These are phyloP conservation scores for Claviceps pazoutovae DNA, from an alignment of 2,329 filamentous ascomycete genomes.

Conservation along the genomic window DNA sequence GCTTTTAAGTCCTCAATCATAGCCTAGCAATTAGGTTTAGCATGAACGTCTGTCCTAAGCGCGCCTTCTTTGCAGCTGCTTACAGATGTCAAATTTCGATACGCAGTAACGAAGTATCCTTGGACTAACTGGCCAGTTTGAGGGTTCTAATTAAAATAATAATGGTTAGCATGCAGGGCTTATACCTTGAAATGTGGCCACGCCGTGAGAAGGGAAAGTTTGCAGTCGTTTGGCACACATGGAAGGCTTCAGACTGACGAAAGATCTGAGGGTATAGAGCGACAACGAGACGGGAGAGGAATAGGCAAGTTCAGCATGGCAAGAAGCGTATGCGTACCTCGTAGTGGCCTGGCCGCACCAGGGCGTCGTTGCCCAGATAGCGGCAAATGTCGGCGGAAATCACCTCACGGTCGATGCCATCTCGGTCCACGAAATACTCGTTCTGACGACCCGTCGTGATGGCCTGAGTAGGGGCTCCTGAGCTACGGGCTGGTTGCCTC, in stretches of 20 bases:
- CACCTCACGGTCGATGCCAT: conserved; percentile 72
- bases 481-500: conserved; percentile 24
- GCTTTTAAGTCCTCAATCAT: conserved; percentile 51
- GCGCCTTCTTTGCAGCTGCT: conserved; percentile 18
- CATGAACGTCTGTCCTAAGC: not conserved
- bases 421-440: conserved; percentile 67
- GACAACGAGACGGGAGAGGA: not conserved
- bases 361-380: conserved; percentile 69
- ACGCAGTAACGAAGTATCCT: conserved; percentile 67
- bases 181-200: not conserved
- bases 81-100: conserved; percentile 66
- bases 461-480: conserved; percentile 19
- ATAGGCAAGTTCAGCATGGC: not conserved
- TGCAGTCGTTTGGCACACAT: too few relatives aligned
- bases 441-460: conserved; percentile 42
- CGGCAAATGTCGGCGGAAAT: conserved; percentile 76
- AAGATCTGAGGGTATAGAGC: not conserved
- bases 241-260: too few relatives aligned
- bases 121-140: conserved; percentile 45
- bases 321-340: conserved; percentile 37
- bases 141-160: conserved; percentile 29
- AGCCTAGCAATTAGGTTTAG: conserved; percentile 25
- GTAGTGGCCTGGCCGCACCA: conserved; percentile 61
- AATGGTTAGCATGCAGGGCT: not conserved
- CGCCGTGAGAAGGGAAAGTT: not conserved